A percentile compares a stretch with the other conserved stretches of the same genome.
Evolutionary conservation across 768 basidiomycete species (phyloP).

Genomic region (Boletus fagicola): DNA sequence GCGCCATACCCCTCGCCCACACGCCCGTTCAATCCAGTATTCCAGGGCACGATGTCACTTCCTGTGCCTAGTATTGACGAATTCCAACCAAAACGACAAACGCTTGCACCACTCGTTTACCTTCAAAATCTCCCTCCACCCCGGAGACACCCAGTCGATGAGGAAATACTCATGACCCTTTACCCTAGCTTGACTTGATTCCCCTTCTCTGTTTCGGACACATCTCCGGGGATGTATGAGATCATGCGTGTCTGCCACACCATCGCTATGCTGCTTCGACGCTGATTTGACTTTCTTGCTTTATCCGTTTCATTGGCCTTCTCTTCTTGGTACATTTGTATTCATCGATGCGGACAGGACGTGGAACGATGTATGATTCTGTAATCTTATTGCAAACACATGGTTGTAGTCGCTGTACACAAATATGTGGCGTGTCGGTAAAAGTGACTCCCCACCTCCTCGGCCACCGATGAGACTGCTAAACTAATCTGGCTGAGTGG

Average conservation of each 20-base stretch:
- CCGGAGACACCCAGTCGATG: constrained; percentile 68
- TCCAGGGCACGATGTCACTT: constrained; percentile 3
- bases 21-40: constrained; percentile 12
- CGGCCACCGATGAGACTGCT: neutral
- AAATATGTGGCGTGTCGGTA: neutral
- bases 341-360: constrained; percentile 21
- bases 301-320: constrained; percentile 1
- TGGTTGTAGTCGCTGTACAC: neutral
- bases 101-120: constrained; percentile 63
- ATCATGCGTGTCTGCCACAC: constrained; percentile 1
- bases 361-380: constrained; percentile 22
- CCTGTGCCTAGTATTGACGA: constrained; percentile 1
- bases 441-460: neutral
- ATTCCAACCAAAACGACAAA: constrained; percentile 23
- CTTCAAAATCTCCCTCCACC: constrained; percentile 58
- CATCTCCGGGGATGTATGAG: constrained; percentile 9
- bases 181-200: constrained; percentile 33
- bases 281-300: constrained; percentile 11
- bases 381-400: constrained; percentile 5
- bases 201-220: constrained; percentile 13
- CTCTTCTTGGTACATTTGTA: constrained; percentile 28
- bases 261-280: constrained; percentile 9
- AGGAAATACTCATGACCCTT: constrained; percentile 66
- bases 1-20: constrained; percentile 33
- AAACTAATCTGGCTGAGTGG: neutral